A percentile compares a stretch with the other conserved stretches of the same genome.
Evolutionary conservation across 305 asterid genomes (phyloP).

Genomic region (Fraxinus nigra): DNA sequence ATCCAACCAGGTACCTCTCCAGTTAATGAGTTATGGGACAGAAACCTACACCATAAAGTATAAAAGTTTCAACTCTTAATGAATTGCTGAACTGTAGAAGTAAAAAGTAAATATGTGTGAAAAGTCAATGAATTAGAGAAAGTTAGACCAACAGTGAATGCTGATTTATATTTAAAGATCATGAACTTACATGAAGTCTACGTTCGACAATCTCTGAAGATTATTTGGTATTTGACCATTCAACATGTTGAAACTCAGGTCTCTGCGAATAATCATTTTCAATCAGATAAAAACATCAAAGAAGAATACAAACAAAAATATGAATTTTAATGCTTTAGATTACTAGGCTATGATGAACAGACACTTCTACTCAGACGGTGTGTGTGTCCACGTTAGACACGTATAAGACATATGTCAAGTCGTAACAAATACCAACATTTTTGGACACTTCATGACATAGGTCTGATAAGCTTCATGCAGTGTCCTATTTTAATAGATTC

Average conservation of each 20-base stretch:
- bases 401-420: not conserved
- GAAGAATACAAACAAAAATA: not conserved
- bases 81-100: not conserved
- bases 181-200: slow-evolving; percentile 46
- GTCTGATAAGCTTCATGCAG: not conserved
- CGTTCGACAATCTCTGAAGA: slow-evolving; percentile 9
- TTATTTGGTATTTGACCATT: slow-evolving; percentile 47
- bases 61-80: slow-evolving; percentile 2
- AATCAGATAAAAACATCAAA: not conserved
- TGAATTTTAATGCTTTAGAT: not conserved
- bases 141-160: slow-evolving; percentile 3
- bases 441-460: not conserved
- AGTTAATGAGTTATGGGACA: slow-evolving; percentile 59
- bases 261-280: slow-evolving; percentile 44
- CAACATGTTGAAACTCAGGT: slow-evolving; percentile 75
- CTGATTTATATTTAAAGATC: not conserved
- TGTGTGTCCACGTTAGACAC: not conserved
- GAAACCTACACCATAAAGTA: slow-evolving; percentile 46
- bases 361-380: not conserved
- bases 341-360: not conserved
- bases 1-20: slow-evolving; percentile 65
- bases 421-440: not conserved
- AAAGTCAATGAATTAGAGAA: not conserved
- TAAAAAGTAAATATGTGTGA: not conserved
- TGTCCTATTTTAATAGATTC: not conserved